Conservation (phyloP, 306 rosid species). For the Urtica urens region DNA sequence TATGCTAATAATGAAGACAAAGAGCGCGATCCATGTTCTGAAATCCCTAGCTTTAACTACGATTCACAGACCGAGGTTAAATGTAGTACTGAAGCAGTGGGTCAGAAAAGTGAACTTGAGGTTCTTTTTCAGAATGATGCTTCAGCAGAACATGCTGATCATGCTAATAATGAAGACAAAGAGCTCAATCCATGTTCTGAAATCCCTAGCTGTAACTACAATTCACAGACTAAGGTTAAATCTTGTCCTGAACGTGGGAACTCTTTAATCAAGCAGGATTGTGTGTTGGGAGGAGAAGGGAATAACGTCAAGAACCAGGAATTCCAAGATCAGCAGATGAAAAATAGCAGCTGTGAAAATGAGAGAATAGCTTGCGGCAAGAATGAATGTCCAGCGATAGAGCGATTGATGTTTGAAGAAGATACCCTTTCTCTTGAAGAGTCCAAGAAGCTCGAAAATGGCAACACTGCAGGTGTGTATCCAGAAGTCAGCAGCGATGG, state of each 20-base stretch:
- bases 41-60: too few species aligned
- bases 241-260: not conserved
- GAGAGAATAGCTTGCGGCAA: not conserved
- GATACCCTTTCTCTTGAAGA: constrained; percentile 7
- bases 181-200: constrained; percentile 4
- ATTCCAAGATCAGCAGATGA: not conserved
- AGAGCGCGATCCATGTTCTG: too few species aligned
- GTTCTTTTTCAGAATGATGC: constrained; percentile 5
- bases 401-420: not conserved
- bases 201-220: not conserved
- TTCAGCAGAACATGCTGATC: not conserved
- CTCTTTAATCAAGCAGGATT: not conserved
- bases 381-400: not conserved
- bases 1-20: too few species aligned
- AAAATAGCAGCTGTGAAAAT: not conserved
- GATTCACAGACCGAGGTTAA: too few species aligned
- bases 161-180: constrained; percentile 1
- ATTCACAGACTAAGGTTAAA: constrained; percentile 8
- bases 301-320: constrained; percentile 1
- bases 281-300: not conserved
- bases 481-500: not conserved
- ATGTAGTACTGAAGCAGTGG: constrained; percentile 6
- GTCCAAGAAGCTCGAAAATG: not conserved
- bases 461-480: not conserved
- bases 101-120: constrained; percentile 5